Percentiles rank a stretch among this genome's conserved stretches.
These are phyloP conservation scores for Monosporascus sp. DNA, from an alignment of 2,329 filamentous ascomycete genomes.

Conservation along the genomic window DNA sequence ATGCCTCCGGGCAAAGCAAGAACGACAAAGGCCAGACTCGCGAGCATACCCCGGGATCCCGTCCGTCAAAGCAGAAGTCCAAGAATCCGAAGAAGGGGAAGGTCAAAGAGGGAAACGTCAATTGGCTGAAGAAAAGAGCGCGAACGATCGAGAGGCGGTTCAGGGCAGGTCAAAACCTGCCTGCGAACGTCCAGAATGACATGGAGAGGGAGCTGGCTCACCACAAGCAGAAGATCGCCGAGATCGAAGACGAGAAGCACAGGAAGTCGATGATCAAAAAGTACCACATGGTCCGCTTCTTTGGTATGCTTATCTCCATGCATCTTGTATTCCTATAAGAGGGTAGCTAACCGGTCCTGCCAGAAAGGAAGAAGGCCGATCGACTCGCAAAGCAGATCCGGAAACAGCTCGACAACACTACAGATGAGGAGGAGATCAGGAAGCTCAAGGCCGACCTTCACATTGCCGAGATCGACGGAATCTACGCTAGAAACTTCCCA, in stretches of 20 bases:
- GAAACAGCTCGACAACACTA: constrained; percentile 49
- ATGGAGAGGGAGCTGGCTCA: constrained; percentile 67
- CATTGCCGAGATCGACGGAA: constrained; percentile 64
- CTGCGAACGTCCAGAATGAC: constrained; percentile 62
- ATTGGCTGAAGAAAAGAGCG: constrained; percentile 65
- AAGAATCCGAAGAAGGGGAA: constrained; percentile 34
- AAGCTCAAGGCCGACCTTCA: constrained; percentile 55
- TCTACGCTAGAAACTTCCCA: constrained; percentile 70
- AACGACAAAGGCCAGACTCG: constrained; percentile 5
- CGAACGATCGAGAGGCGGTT: constrained; percentile 65
- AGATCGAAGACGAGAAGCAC: constrained; percentile 55
- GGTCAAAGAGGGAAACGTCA: constrained; percentile 43
- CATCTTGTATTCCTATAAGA: neutral
- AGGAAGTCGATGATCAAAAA: constrained; percentile 67
- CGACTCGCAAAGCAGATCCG: constrained; percentile 60
- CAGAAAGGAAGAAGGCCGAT: constrained; percentile 69
- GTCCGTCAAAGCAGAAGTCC: constrained; percentile 26
- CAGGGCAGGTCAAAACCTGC: constrained; percentile 54
- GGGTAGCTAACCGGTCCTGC: constrained; percentile 6
- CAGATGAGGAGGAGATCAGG: constrained; percentile 46
- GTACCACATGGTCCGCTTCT: constrained; percentile 82
- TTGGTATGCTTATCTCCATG: constrained; percentile 53
- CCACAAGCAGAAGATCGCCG: constrained; percentile 58
- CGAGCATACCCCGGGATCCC: constrained; percentile 8
- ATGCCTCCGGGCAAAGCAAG: constrained; percentile 3